phyloP scores from a whole-genome alignment of 176 grass and related monocot genomes.

The Elaeis guineensis region DNA sequence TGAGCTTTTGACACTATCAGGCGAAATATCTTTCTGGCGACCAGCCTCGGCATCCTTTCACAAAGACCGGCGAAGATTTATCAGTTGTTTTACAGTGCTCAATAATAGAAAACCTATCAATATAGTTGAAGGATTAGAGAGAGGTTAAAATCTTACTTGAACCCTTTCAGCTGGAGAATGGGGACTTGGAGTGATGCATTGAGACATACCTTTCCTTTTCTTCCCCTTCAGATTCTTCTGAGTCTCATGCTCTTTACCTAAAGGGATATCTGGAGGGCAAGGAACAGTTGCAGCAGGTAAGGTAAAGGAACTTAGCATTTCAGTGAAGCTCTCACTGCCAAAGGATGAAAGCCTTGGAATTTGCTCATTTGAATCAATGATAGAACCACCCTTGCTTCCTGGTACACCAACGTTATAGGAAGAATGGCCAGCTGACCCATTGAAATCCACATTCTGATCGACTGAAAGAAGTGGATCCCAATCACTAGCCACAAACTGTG shows the following conservation, averaged over 20 bases:
- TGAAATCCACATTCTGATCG: constrained; percentile 57
- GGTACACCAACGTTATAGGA: constrained; percentile 34
- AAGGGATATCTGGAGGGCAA: constrained; percentile 37
- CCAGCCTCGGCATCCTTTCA: constrained; percentile 27
- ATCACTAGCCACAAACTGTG: constrained; percentile 35
- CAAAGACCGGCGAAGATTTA: constrained; percentile 9
- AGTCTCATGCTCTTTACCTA: constrained; percentile 35
- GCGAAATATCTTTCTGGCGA: constrained; percentile 41
- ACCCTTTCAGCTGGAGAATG: constrained; percentile 23
- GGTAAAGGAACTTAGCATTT: constrained; percentile 28
- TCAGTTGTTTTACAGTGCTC: constrained; percentile 1
- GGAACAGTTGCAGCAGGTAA: not conserved
- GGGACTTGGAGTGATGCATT: constrained; percentile 11
- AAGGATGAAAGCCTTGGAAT: constrained; percentile 9
- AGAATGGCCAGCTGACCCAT: constrained; percentile 39
- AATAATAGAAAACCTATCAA: not conserved
- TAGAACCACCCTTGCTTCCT: constrained; percentile 22
- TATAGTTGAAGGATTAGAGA: not conserved
- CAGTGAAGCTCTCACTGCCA: constrained; percentile 13
- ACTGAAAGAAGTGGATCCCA: constrained; percentile 52
- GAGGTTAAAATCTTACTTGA: constrained; percentile 22
- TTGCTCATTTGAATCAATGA: constrained; percentile 19
- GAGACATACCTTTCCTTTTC: constrained; percentile 44
- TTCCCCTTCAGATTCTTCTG: constrained; percentile 37
- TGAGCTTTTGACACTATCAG: constrained; percentile 33